Conservation (phyloP, 208 protist genomes). For the Leishmania guyanensis region DNA sequence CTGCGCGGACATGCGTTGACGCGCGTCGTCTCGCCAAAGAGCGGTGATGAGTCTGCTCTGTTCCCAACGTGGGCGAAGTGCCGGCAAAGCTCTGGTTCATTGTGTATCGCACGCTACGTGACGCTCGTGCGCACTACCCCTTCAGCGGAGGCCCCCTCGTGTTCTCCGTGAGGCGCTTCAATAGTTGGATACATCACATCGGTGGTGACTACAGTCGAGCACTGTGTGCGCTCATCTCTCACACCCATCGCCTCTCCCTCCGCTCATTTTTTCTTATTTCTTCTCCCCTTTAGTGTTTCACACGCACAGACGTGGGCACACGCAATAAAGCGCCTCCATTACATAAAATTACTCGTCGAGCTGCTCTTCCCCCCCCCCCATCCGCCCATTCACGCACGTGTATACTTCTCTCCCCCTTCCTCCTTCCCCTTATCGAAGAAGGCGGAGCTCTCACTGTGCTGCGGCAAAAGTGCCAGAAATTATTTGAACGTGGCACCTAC, state of each 20-base stretch:
- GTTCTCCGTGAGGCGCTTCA: background rate
- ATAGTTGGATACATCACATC: background rate
- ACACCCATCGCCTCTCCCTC: background rate
- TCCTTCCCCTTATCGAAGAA: background rate
- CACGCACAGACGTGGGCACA: background rate
- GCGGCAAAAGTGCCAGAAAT: background rate
- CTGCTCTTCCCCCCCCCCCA: background rate
- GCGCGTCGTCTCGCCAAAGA: background rate
- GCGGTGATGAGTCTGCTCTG: background rate
- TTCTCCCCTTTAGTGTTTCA: background rate
- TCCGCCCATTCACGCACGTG: background rate
- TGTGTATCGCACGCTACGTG: background rate
- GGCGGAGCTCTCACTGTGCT: background rate
- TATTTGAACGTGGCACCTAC: background rate
- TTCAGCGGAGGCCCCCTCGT: background rate
- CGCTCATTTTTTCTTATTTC: background rate
- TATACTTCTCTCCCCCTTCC: no score
- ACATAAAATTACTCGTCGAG: background rate
- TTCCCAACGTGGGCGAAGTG: background rate
- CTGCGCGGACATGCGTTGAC: background rate
- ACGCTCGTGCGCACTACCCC: background rate
- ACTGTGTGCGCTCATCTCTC: background rate
- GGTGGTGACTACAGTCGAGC: background rate
- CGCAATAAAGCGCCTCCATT: background rate
- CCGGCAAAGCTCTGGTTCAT: background rate